Evolutionary conservation across 371 early-diverging fungal genomes (phyloP), one percentile per base, ranked within the genome.

Genomic region (Coemansia sp.): DNA sequence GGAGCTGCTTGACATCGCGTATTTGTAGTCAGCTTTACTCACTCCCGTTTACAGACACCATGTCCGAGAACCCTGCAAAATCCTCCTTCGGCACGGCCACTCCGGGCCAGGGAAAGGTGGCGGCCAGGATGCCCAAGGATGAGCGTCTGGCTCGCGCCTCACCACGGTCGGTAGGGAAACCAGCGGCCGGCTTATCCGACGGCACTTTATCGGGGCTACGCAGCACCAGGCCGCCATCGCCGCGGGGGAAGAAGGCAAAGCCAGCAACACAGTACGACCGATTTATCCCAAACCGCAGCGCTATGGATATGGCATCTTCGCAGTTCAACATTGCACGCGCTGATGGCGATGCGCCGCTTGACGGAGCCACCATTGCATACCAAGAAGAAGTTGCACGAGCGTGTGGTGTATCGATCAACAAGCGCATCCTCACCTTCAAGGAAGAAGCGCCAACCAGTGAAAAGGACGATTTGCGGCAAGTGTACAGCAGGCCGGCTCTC

Each of bases 341-440:
- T 30, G 79, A 81, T 38, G 51, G 58, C 9, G 70, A 79, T 7
- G 51, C 58, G 49, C 68, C 63, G 12, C 58, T 85, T 36, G 85
- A 89, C 65, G 68, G 80, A 3, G 66, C 74, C 9, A 63, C 82
- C 3, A 64, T 83, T 39, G 87, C 84, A 0, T 87, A 90, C 69
- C 88, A 89, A 34, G 88, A 89, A 51, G 81, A 87, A 61, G 74
- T 94, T 5, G 95, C 94, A 5, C 76, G 83, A 39, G 94, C 93
- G 0, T 87, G 87, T 55, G 93, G 93, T 2, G 76, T 94, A 12
- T 70, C 82, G 5, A 78, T 85, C 20, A 83, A 86, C 60, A 81
- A 87, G 60, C 86, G 93, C 38, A 90, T 93, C 42, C 76, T 94
- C 5, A 77, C 85, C 5, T 94, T 93, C 75, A 80, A 83, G 43